Base-by-base conservation (phyloP, 768 basidiomycete species). In the Kwoniella mangroviensis region DNA sequence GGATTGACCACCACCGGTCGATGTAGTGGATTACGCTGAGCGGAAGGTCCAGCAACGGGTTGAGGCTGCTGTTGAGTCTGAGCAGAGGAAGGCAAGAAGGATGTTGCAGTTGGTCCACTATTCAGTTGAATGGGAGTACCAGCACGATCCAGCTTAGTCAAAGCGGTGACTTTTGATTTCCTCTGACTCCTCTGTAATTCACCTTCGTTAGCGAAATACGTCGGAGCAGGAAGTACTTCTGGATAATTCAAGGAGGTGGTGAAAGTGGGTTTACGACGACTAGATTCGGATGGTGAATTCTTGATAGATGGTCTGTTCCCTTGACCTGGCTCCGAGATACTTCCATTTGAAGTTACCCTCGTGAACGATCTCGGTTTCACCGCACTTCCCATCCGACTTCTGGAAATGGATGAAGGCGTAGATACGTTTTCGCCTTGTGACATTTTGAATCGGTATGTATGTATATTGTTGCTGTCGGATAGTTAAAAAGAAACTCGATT, bases 101-200 rank as follows among this genome's bases (percentile, higher is more conserved):
- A 75, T 4, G 79, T 77, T 1, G 70, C 79, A 3, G 71, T 63
- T 28, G 73, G 71, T 49, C 74, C 76, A 24, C 54, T 42, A 26
- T 45, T 24, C 2, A 64, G n/a, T 15, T 67, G 63, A 17, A 73
- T 52, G 13, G 75, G 74, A 3, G 66, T 68, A 24, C 64, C 70
- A 10, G 63, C 69, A 57, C 73, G 56, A 63, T 81, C 81, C 45
- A 82, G 54, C 43, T 78, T 79, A 3, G 66, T 72, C 26, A 79
- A 45, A 19, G 81, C 80, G 43, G 78, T 71, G 21, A 75, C 74
- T 65, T 82, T 82, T 2, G 75, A 75, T 64, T 75, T 68, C 34
- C 81, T 63, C 69, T 79, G 78, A 61, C 52, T 67, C n/a, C 75
- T 69, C 42, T 75, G 73, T 7, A 80, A 65, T 24, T 80, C 76